Conservation (phyloP, 2,329 filamentous ascomycete species). For the Calonectria fujianensis region DNA sequence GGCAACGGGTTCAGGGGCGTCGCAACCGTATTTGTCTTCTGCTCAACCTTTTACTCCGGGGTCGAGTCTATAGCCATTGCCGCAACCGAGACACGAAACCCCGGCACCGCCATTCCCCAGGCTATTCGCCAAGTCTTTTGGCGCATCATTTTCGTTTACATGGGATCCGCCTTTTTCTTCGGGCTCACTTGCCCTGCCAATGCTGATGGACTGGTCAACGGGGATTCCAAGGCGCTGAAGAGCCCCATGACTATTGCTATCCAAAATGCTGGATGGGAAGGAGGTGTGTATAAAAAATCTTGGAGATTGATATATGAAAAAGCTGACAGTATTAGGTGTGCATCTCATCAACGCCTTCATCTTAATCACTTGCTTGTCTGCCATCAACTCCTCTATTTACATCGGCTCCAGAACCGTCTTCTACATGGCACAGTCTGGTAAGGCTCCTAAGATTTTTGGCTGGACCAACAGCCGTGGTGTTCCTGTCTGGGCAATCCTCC, state of each 20-base stretch:
- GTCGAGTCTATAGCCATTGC: slow-evolving; percentile 79
- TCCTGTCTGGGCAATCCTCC: slow-evolving; percentile 76
- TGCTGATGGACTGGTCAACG: slow-evolving; percentile 77
- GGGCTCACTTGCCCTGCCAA: slow-evolving; percentile 84
- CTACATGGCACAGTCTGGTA: slow-evolving; percentile 84
- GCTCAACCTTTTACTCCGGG: slow-evolving; percentile 82
- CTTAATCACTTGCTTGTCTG: slow-evolving; percentile 82
- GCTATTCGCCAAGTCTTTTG: slow-evolving; percentile 77
- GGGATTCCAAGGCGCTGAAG: slow-evolving; percentile 77
- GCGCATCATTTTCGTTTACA: slow-evolving; percentile 78
- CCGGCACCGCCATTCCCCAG: slow-evolving; percentile 72
- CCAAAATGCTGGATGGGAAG: slow-evolving; percentile 83
- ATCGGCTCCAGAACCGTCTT: slow-evolving; percentile 84
- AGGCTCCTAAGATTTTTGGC: slow-evolving; percentile 82
- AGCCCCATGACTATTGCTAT: slow-evolving; percentile 85
- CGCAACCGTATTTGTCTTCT: slow-evolving; percentile 80
- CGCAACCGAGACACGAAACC: slow-evolving; percentile 77
- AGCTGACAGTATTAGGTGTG: slow-evolving; percentile 63
- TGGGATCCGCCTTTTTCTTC: slow-evolving; percentile 84
- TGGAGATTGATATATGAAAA: neutral
- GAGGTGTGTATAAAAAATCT: slow-evolving; percentile 63
- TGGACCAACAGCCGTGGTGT: slow-evolving; percentile 80
- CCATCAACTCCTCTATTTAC: slow-evolving; percentile 85
- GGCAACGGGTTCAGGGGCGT: slow-evolving; percentile 80
- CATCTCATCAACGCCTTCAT: slow-evolving; percentile 88